Evolutionary conservation across 106 monocot species (phyloP).

Genomic region (Phalaenopsis equestris): DNA sequence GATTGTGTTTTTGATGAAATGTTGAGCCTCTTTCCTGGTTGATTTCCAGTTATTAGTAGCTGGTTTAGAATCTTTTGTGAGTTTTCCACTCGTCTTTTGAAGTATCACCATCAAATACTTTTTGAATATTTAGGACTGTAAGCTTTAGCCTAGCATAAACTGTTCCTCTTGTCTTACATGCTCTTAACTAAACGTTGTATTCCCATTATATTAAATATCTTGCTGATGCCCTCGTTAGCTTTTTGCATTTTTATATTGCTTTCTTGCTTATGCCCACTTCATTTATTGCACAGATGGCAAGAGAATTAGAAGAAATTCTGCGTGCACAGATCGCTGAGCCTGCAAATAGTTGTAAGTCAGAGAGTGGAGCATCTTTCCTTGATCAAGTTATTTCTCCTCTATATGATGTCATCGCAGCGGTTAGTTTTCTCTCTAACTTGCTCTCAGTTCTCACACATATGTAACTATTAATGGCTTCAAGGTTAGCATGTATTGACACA

Average conservation of each 20-base stretch:
- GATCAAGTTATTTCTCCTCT: constrained; percentile 84
- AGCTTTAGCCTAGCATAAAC: background rate
- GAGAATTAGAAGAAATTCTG: constrained; percentile 68
- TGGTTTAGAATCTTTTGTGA: background rate
- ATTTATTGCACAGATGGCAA: constrained; percentile 53
- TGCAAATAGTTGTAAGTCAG: constrained; percentile 59
- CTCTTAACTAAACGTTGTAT: background rate
- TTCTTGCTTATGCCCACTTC: background rate
- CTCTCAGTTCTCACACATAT: too few relatives aligned
- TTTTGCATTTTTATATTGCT: background rate
- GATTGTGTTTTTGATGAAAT: background rate
- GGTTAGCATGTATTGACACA: background rate
- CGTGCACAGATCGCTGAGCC: constrained; percentile 41
- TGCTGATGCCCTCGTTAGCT: background rate
- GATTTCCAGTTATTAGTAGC: background rate
- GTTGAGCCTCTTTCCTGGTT: background rate
- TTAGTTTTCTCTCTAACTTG: constrained; percentile 28
- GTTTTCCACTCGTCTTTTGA: background rate
- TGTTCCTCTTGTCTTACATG: background rate
- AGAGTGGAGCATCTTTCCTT: constrained; percentile 63
- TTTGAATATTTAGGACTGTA: background rate
- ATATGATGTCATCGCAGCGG: constrained; percentile 70
- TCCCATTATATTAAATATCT: background rate
- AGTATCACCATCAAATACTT: background rate
- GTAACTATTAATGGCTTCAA: background rate